Conservation (phyloP, 2,329 filamentous ascomycete species). For the Daldinia sp. region DNA sequence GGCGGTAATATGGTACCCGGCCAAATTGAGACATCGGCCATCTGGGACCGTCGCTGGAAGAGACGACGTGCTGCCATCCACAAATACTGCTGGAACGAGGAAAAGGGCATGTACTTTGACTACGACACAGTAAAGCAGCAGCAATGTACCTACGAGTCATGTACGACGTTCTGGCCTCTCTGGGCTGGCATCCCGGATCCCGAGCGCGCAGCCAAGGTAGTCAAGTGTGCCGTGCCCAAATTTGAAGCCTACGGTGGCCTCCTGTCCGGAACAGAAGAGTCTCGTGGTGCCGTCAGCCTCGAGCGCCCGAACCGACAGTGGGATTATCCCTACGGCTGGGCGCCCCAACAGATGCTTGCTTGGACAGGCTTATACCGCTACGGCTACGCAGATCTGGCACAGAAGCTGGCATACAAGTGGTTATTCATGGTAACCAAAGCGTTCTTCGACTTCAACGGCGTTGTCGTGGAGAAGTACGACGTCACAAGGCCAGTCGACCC, state of each 20-base stretch:
- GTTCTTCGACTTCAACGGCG: conserved; percentile 97
- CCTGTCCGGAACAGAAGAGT: conserved; percentile 89
- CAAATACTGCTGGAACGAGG: conserved; percentile 92
- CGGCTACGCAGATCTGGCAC: conserved; percentile 89
- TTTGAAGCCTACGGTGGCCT: conserved; percentile 92
- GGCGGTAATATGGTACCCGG: conserved; percentile 73
- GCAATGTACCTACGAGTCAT: conserved; percentile 87
- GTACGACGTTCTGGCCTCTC: conserved; percentile 96
- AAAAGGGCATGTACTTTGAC: conserved; percentile 97
- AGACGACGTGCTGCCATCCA: conserved; percentile 87
- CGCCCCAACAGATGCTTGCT: conserved; percentile 96
- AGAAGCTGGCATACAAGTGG: conserved; percentile 95
- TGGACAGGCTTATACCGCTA: conserved; percentile 95
- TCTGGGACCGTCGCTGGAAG: conserved; percentile 91
- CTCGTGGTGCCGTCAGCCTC: conserved; percentile 81
- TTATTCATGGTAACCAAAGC: conserved; percentile 98
- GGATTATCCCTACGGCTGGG: conserved; percentile 99
- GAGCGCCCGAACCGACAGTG: conserved; percentile 94
- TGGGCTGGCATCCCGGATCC: conserved; percentile 93
- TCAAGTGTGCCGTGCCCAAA: conserved; percentile 82
- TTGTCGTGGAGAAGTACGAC: conserved; percentile 99
- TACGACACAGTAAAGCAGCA: conserved; percentile 88
- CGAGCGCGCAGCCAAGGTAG: conserved; percentile 85
- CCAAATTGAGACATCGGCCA: conserved; percentile 82
- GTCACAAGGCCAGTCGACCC: conserved; percentile 91